These are phyloP conservation scores for Botrytis aclada DNA, from an alignment of 2,329 filamentous ascomycete genomes.

Conservation along the genomic window DNA sequence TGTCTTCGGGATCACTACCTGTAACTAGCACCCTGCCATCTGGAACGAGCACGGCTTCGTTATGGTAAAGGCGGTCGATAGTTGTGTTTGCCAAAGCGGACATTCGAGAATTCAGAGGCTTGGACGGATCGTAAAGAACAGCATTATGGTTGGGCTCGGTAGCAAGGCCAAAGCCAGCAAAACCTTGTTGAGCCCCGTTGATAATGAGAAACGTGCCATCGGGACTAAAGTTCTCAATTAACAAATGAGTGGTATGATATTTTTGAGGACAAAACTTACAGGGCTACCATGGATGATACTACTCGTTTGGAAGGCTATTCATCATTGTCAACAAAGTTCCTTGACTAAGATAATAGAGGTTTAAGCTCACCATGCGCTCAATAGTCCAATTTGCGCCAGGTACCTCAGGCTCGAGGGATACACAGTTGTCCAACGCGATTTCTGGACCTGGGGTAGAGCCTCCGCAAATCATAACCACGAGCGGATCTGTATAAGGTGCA, in stretches of 20 bases:
- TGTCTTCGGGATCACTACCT: slow-evolving; percentile 43
- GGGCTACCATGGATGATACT: slow-evolving; percentile 58
- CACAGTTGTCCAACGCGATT: slow-evolving; percentile 63
- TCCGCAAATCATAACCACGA: slow-evolving; percentile 62
- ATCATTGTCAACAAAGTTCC: neutral
- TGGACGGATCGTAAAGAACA: slow-evolving; percentile 57
- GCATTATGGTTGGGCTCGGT: slow-evolving; percentile 55
- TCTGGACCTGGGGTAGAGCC: slow-evolving; percentile 54
- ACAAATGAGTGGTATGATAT: neutral
- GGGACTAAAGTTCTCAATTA: slow-evolving; percentile 38
- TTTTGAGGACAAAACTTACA: slow-evolving; percentile 32
- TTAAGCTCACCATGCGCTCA: slow-evolving; percentile 56
- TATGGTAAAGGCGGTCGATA: slow-evolving; percentile 62
- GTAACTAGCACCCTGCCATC: slow-evolving; percentile 61
- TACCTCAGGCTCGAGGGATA: slow-evolving; percentile 58
- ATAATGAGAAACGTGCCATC: slow-evolving; percentile 63
- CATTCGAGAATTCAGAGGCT: slow-evolving; percentile 54
- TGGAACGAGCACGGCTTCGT: slow-evolving; percentile 59
- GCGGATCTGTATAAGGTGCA: slow-evolving; percentile 58
- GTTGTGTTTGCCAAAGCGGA: slow-evolving; percentile 63
- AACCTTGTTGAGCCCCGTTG: slow-evolving; percentile 58
- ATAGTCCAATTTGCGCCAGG: slow-evolving; percentile 56
- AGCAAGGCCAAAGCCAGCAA: slow-evolving; percentile 60
- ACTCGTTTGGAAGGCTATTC: slow-evolving; percentile 53
- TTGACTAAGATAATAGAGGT: neutral